Conservation (phyloP, 805 yeast species). For the Candida namnaoensis region DNA sequence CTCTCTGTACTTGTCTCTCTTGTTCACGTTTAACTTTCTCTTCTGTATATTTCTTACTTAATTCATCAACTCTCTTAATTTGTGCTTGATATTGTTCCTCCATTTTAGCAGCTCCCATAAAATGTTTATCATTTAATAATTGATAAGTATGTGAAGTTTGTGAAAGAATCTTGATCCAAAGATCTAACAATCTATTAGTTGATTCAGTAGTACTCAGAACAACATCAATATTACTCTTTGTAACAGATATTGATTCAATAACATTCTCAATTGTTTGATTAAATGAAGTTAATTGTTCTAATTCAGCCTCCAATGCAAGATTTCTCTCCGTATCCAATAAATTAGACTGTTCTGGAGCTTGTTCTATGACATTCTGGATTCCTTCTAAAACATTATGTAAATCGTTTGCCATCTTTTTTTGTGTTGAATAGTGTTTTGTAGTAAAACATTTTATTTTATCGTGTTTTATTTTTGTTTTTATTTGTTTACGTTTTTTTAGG, state of each 20-base stretch:
- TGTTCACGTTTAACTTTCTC: slow-evolving; percentile 16
- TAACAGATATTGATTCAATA: slow-evolving; percentile 11
- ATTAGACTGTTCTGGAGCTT: neutral
- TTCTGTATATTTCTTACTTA: slow-evolving; percentile 15
- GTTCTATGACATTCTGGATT: neutral
- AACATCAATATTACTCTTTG: slow-evolving; percentile 9
- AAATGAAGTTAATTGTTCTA: slow-evolving; percentile 12
- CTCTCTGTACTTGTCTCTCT: slow-evolving; percentile 13
- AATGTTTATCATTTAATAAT: slow-evolving; percentile 31
- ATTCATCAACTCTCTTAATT: slow-evolving; percentile 18
- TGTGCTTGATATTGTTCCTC: slow-evolving; percentile 16
- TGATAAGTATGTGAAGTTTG: slow-evolving; percentile 49
- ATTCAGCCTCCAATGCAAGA: slow-evolving; percentile 14
- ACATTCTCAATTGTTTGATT: slow-evolving; percentile 12
- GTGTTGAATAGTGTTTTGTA: neutral
- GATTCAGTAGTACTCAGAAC: slow-evolving; percentile 29
- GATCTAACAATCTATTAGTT: slow-evolving; percentile 41
- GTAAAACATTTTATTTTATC: neutral
- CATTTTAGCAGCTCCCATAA: slow-evolving; percentile 25
- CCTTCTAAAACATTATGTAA: neutral
- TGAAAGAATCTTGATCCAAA: slow-evolving; percentile 55
- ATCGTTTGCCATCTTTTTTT: neutral
- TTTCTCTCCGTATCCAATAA: slow-evolving; percentile 10
- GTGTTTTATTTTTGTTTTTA: no score
- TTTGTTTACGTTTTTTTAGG: no score